Base-by-base conservation (phyloP, 306 rosid genomes). In the Dalbergia cultrata region DNA sequence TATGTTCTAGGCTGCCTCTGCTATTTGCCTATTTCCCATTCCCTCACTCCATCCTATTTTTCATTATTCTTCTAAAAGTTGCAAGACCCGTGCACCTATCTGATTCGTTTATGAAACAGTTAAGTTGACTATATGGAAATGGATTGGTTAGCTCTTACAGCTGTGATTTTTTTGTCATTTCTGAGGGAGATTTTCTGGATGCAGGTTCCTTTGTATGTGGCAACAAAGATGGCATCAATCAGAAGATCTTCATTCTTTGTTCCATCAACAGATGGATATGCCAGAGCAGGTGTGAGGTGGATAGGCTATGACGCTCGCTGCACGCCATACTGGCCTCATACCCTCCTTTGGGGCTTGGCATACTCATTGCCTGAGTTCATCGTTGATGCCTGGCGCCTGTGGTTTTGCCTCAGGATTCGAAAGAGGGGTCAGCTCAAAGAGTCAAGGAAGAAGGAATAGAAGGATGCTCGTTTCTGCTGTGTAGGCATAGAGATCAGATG, bases 211-310 rank as follows among this genome's bases (percentile, higher is more conserved):
- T 60, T 95, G 16, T 93, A 95, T 52, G 99, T 95, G 81, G 99
- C 99, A 59, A 95, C 99, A 3, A 95, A 92, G 91, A 95, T 95
- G 99, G 97, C 99, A 49, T 95, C 99, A 17, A 95, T 95, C 58
- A 88, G 43, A 89, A 88, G 81, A 82, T 93, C 99, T 65, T 95
- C 99, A 66, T 90, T 95, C 82, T 88, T 95, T 39, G 97, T 95
- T 62, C 99, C 99, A 13, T 95, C 98, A 34, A 85, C 92, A 0
- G 92, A 95, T 17, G 93, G 85, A 2, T 95, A 95, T 67, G 98
- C 97, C 3, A 89, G 74, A 67, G 97, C 97, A 10, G 99, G 82
- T 16, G 54, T 95, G 75, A 83, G 90, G 72, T 86, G 96, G 93
- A 92, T 95, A 6, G 99, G 99, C 5, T 90, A 89, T 1, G 99